Evolutionary conservation across 345 rosid species (phyloP), one percentile per base, ranked within the genome.

Genomic region (Firmiana major): DNA sequence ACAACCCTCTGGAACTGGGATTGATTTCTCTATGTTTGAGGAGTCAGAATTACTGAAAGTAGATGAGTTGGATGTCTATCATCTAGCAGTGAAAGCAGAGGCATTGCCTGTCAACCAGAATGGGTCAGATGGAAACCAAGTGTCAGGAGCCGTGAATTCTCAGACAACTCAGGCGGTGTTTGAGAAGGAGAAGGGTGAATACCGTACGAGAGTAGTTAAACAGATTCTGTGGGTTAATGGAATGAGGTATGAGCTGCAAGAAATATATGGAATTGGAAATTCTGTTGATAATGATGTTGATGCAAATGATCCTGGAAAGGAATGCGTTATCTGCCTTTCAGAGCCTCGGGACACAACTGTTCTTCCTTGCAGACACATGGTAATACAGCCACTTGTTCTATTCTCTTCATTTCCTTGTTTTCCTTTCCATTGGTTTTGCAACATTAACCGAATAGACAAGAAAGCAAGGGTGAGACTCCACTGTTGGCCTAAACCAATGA

Each of bases 361-460:
- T 73, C 97, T 96, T 82, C 99, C 98, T 9, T 96, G 99, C 85
- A 86, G 99, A 51, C 99, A 96, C 85, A 93, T 96, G 99, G 98
- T 95, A 83, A 53, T 54, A 71, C 62, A 48, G n/a, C 34, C 55
- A 1, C 66, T 4, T 74, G 42, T 59, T 28, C 40, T 19, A 36
- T 72, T 55, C 57, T 60, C 49, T 15, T 72, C 36, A 71, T 66
- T 51, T 22, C 31, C 55, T 0, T n/a, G n/a, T 63, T 62, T 46
- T 9, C 51, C 38, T 38, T 12, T 16, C 34, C 22, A n/a, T 45
- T 43, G 45, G 26, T 28, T 49, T 70, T 28, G 26, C 43, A 28
- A 15, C 36, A 51, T 34, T 66, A 51, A 74, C 12, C 43, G 7
- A 28, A 40, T 66, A 21, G 19, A 64, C 1, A 0, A 70, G 59